Evolutionary conservation across 805 yeast species (phyloP).

Genomic region (Candida montana): DNA sequence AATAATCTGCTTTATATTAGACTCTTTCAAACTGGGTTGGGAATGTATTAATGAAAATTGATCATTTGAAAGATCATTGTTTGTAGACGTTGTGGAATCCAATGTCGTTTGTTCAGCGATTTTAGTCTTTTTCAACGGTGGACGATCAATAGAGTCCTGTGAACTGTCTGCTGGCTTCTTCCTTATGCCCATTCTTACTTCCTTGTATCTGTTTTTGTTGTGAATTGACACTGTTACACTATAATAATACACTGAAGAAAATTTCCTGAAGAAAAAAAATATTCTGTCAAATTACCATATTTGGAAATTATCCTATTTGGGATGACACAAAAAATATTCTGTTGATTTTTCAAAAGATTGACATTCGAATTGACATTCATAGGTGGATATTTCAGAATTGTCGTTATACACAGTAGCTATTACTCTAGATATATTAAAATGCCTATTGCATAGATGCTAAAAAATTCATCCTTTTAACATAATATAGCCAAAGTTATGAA

Average conservation of each 20-base stretch:
- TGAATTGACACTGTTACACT: too few species aligned
- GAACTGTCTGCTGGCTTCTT: neutral
- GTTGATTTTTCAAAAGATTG: too few species aligned
- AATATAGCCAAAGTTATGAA: too few species aligned
- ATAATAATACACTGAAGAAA: too few species aligned
- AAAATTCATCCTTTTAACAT: too few species aligned
- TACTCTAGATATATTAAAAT: too few species aligned
- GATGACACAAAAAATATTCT: neutral
- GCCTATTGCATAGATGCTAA: too few species aligned
- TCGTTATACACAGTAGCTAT: too few species aligned
- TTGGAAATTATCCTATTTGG: neutral
- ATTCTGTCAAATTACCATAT: too few species aligned
- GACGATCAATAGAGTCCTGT: constrained; percentile 1
- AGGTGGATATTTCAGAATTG: too few species aligned
- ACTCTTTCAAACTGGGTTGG: constrained; percentile 2
- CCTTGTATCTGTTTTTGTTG: neutral
- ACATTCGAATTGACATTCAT: too few species aligned
- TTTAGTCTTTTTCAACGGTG: constrained; percentile 1
- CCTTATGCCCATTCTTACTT: neutral
- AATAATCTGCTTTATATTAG: constrained; percentile 2
- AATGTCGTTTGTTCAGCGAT: neutral
- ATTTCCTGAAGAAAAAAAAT: neutral
- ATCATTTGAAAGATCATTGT: neutral
- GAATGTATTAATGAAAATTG: constrained; percentile 4
- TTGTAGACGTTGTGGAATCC: neutral